A percentile compares a stretch with the other conserved stretches of the same genome.
Conservation (phyloP, 2,329 filamentous ascomycete genomes). For the Calcarisporium arbuscula region DNA sequence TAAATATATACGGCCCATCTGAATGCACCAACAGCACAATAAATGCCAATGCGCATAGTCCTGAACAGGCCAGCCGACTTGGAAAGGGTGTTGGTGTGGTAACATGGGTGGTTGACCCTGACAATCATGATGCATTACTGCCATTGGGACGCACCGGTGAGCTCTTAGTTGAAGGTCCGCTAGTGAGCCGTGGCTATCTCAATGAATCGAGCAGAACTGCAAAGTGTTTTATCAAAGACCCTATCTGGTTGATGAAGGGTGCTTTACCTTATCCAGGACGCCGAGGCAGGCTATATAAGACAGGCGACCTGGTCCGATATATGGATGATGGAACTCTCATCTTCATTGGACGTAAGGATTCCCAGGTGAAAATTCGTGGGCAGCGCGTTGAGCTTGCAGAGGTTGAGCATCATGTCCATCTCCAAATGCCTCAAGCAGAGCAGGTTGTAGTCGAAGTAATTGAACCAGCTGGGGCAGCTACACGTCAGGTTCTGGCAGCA, state of each 20-base stretch:
- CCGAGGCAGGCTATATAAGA: conserved; percentile 32
- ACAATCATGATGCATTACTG: conserved; percentile 11
- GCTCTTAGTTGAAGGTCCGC: conserved; percentile 19
- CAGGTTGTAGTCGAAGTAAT: conserved; percentile 1
- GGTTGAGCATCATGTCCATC: conserved; percentile 10
- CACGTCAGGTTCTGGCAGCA: not conserved
- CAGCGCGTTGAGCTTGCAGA: conserved; percentile 43
- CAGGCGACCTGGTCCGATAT: conserved; percentile 40
- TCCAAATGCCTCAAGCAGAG: conserved; percentile 16
- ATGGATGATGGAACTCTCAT: conserved; percentile 30
- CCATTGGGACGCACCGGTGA: conserved; percentile 18
- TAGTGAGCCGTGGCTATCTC: conserved; percentile 18
- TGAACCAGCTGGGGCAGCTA: not conserved
- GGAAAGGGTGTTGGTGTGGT: not conserved
- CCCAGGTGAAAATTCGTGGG: conserved; percentile 52
- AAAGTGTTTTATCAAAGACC: conserved; percentile 32
- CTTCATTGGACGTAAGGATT: conserved; percentile 46
- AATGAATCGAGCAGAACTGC: conserved; percentile 15
- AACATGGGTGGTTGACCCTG: conserved; percentile 16
- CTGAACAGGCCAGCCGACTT: not conserved
- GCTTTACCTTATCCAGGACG: conserved; percentile 8
- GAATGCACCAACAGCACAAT: conserved; percentile 11
- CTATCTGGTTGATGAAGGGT: conserved; percentile 23
- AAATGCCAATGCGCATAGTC: not conserved
- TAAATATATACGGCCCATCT: conserved; percentile 15